Base-by-base conservation (phyloP, 2,329 filamentous ascomycete genomes). In the Pseudocercospora fuligena region DNA sequence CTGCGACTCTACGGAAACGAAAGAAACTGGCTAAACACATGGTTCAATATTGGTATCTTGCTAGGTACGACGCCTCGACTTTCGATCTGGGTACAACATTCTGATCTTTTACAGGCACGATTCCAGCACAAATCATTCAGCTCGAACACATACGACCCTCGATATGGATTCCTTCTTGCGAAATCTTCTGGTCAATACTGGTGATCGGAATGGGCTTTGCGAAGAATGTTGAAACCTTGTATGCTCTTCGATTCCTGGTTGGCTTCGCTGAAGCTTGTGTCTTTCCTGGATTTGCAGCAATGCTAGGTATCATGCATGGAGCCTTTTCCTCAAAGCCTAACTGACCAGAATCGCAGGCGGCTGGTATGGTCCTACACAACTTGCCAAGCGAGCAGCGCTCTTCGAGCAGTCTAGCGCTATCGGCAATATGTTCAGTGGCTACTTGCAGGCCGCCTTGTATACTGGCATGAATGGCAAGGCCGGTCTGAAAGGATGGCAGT, bases 371-470 rank as follows among this genome's bases (percentile, higher is more conserved):
- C 53, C 56, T 0, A 59, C 58, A 31, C 64, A 66, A 25, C 56
- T 66, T 27, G 64, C 64, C 0, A 86, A 86, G 65, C 77, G 84
- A 12, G 81, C 82, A 2, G 84, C 82, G 59, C 84, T 86, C 7
- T 86, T 86, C 72, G 83, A 85, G 60, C 82, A 81, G 0, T 81
- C 79, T 53, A 80, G 79, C 11, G 81, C 80, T 0, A 80, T 84
- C 51, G 80, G 76, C 0, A 76, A 75, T 11, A 81, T 81, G 79
- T 83, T 85, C 64, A 82, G 79, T 1, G 86, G 51, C 0, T 87
- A 86, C 67, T 73, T 88, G 3, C 86, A 86, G 82, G 81, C 85
- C 0, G 84, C 78, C 0, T 82, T 86, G 0, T 86, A 86, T 65
- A 78, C 78, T 5, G 63, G 67, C 4, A 78, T 87, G 1, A 80